Conservation (phyloP, 1,284 basidiomycete species). For the Microbotryum violaceum region DNA sequence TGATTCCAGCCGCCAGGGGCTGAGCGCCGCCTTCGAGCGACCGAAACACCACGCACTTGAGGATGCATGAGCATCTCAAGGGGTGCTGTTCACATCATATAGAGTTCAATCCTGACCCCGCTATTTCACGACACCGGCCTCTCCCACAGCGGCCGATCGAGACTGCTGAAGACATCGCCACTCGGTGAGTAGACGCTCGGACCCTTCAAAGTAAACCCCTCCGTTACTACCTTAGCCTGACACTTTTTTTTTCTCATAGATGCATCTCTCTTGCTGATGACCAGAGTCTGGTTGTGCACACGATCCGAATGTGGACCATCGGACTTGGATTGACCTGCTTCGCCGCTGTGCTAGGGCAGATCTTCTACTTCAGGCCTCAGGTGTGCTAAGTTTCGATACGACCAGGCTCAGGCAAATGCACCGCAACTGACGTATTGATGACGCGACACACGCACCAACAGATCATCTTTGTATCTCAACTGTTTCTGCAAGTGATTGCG, state of each 20-base stretch:
- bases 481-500: slow-evolving; percentile 32
- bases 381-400: neutral
- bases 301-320: slow-evolving; percentile 9
- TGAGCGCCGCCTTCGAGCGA: neutral
- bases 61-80: slow-evolving; percentile 42
- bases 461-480: slow-evolving; percentile 30
- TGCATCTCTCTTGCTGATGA: slow-evolving; percentile 32
- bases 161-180: slow-evolving; percentile 30
- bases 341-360: slow-evolving; percentile 28
- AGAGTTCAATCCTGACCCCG: too few species aligned
- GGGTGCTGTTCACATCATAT: slow-evolving; percentile 34
- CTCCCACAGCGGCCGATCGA: slow-evolving; percentile 3
- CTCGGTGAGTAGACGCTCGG: slow-evolving; percentile 6
- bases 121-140: slow-evolving; percentile 36
- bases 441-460: slow-evolving; percentile 52
- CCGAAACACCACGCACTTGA: neutral
- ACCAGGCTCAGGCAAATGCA: slow-evolving; percentile 36
- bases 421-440: slow-evolving; percentile 38
- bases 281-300: slow-evolving; percentile 23
- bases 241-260: neutral
- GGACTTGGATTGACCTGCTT: slow-evolving; percentile 17
- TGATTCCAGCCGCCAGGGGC: neutral
- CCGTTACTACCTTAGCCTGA: slow-evolving; percentile 1
- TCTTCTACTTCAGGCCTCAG: slow-evolving; percentile 11
- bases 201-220: neutral